phyloP scores from a whole-genome alignment of 176 grass and related monocot genomes.

The Saccharum officinarum region DNA sequence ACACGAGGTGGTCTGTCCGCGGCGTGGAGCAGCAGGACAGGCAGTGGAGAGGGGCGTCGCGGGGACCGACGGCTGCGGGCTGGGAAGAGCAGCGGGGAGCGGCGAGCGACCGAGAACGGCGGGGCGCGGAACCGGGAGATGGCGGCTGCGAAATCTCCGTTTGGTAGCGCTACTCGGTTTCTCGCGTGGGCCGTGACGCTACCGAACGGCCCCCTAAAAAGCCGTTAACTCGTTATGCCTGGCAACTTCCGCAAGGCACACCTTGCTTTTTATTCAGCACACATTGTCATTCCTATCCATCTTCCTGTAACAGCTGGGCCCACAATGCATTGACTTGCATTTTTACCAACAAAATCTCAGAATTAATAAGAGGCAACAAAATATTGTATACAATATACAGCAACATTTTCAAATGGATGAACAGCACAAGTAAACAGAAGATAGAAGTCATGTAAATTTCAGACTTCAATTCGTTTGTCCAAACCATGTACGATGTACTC shows the following conservation, averaged over 20 bases:
- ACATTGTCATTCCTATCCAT: not conserved
- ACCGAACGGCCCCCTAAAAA: not conserved
- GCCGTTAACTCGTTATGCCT: not conserved
- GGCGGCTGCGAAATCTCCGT: not conserved
- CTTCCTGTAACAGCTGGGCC: not conserved
- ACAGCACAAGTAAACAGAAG: not conserved
- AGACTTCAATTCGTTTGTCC: not conserved
- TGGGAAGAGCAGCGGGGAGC: not conserved
- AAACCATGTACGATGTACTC: not conserved
- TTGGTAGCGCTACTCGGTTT: not conserved
- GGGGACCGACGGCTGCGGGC: not conserved
- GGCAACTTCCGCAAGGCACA: conserved; percentile 4
- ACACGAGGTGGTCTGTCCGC: not conserved
- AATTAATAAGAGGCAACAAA: not conserved
- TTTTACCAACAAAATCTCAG: not conserved
- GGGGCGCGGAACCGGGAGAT: not conserved
- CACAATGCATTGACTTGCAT: not conserved
- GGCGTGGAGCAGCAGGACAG: not conserved
- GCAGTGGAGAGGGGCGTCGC: not conserved
- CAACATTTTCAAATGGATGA: not conserved
- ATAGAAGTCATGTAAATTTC: not conserved
- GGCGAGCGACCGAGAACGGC: not conserved
- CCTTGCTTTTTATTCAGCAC: not conserved
- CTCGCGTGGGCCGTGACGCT: not conserved
- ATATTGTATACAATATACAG: not conserved